Base-by-base conservation (phyloP, 192 early-diverging fungal genomes). In the Pilobolus umbonatus region DNA sequence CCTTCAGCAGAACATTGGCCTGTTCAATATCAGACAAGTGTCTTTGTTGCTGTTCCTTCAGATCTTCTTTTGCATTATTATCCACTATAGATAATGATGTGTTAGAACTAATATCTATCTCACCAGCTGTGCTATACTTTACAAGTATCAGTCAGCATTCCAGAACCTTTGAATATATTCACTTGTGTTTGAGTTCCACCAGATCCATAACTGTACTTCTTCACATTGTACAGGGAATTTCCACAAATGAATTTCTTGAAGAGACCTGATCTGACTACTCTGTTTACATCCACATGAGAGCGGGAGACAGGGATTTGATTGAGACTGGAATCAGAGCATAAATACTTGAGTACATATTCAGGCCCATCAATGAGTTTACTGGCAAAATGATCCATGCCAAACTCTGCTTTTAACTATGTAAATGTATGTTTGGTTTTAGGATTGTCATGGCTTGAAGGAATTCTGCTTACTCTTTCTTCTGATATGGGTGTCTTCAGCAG, bases 351-450 rank as follows among this genome's bases (percentile, higher is more conserved):
- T 3, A 95, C 69, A 3, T 79, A 64, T 0, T 72, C 69, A 6
- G 88, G 88, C 0, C 84, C 91, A 12, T 91, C 86, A 3, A 98
- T 38, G 35, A 85, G 76, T 67, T 95, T 87, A 29, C 88, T 68
- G 12, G 86, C 55, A 55, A 84, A 90, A 28, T 86, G 78, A 32
- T 90, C 88, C 56, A 98, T 88, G 2, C 90, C 90, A 29, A 82
- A 66, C 2, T 47, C 25, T 8, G 15, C 22, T 42, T 52, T 57
- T 42, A 73, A 59, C 29, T 53, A 36, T 26, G 64, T n/a, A n/a
- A n/a, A n/a, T n/a, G n/a, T n/a, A n/a, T n/a, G n/a, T n/a, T n/a
- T n/a, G n/a, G n/a, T n/a, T n/a, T n/a, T n/a, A n/a, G n/a, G n/a
- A n/a, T n/a, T n/a, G n/a, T n/a, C n/a, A n/a, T n/a, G n/a, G n/a